Evolutionary conservation across 2,329 filamentous ascomycete genomes (phyloP).

Genomic region (Claviceps cyperi): DNA sequence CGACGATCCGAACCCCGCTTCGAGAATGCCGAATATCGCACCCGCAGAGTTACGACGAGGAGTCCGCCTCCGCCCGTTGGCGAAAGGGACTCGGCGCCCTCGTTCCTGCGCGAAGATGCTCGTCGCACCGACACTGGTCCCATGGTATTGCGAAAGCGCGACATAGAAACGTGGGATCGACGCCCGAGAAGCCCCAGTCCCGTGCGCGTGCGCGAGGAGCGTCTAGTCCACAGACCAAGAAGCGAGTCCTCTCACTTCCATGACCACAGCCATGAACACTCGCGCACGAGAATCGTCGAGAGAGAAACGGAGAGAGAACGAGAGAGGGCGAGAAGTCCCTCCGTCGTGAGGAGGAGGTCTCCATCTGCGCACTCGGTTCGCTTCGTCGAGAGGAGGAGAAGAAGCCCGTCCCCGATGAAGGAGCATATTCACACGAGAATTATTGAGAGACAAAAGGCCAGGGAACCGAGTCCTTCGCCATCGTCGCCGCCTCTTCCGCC

Average conservation of each 20-base stretch:
- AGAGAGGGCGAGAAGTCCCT: constrained; percentile 25
- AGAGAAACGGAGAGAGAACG: constrained; percentile 27
- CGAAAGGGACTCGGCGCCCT: constrained; percentile 30
- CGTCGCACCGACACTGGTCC: constrained; percentile 34
- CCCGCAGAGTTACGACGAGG: constrained; percentile 11
- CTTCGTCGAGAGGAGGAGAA: constrained; percentile 23
- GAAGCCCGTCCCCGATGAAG: constrained; percentile 26
- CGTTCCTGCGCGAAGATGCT: constrained; percentile 36
- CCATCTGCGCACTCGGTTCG: constrained; percentile 18
- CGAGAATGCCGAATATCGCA: constrained; percentile 13
- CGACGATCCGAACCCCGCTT: constrained; percentile 18
- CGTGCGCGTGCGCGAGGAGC: constrained; percentile 26
- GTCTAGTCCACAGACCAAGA: constrained; percentile 27
- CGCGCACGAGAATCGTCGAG: constrained; percentile 24
- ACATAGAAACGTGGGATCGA: constrained; percentile 39
- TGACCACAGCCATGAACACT: constrained; percentile 18
- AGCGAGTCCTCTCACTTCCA: constrained; percentile 25
- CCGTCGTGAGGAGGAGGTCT: constrained; percentile 15
- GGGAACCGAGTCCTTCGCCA: constrained; percentile 20
- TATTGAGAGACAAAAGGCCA: constrained; percentile 29
- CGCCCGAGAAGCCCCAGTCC: constrained; percentile 31
- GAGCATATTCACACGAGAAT: constrained; percentile 36
- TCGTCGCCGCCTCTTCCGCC: constrained; percentile 39
- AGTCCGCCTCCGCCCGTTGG: constrained; percentile 16
- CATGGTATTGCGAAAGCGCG: constrained; percentile 39